Base-by-base conservation (phyloP, 441 rosid species). In the Kokia cookei region DNA sequence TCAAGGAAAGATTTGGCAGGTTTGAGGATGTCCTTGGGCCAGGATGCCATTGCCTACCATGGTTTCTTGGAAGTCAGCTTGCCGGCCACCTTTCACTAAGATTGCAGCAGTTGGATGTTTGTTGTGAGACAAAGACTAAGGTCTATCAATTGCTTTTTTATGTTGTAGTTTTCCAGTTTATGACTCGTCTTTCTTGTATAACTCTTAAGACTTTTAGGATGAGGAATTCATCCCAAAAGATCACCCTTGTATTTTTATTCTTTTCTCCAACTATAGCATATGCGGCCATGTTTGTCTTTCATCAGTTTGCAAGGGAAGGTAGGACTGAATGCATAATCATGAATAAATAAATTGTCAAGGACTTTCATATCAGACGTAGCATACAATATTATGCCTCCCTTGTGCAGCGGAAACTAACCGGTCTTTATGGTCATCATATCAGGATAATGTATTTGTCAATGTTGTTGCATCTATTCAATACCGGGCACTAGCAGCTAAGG, bases 61-160 rank as follows among this genome's bases (percentile, higher is more conserved):
- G 90, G 89, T 82, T 73, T 71, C 73, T 88, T 26, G 92, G 90
- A 72, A 77, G 79, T 58, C 88, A 76, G 86, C 70, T 88, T 32
- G 88, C 86, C 32, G 92, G 92, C 37, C 78, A 84, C 47, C 89
- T 88, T 75, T 85, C 92, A 2, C 73, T 88, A 9, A 79, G 92
- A 69, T 26, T 88, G 73, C 92, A 88, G 73, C 92, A 88, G 62
- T 24, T 88, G 61, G 92, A 88, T 32, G 90, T 88, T 53, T 82
- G 79, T 37, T 88, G 92, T 69, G 90, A 88, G 80, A 88, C 90
- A 4, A 88, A 88, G 82, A 85, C 87, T 0, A 88, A 88, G 88
- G 90, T 88, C 67, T 61, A 65, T 45, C 50, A 10, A 14, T 17
- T 51, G 48, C n/a, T 2, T 19, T 53, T n/a, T 12, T 50, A 47